Percentiles rank a stretch among this genome's conserved stretches.
phyloP scores from a whole-genome alignment of 805 yeast genomes.

The Jamesozyma gamospora region DNA sequence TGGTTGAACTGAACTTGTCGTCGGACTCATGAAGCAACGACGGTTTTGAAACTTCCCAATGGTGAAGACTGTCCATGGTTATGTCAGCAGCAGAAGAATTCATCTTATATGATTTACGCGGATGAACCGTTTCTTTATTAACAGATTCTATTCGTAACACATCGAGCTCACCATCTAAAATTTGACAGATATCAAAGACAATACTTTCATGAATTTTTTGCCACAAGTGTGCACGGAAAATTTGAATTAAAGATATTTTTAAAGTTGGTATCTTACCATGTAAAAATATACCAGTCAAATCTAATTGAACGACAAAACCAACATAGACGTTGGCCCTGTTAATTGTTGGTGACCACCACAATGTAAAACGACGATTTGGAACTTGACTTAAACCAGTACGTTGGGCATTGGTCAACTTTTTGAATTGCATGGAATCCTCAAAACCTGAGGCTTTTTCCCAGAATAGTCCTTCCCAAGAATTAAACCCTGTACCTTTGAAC shows the following conservation, averaged over 20 bases:
- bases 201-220: conserved; percentile 95
- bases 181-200: conserved; percentile 88
- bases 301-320: conserved; percentile 92
- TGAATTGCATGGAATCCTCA: conserved; percentile 90
- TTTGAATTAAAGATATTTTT: conserved; percentile 89
- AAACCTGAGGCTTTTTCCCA: conserved; percentile 98
- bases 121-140: conserved; percentile 88
- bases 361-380: conserved; percentile 91
- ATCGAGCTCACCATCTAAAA: conserved; percentile 78
- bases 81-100: conserved; percentile 92
- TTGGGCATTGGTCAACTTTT: conserved; percentile 94
- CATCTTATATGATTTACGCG: conserved; percentile 95
- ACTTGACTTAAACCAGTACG: conserved; percentile 94
- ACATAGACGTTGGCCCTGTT: conserved; percentile 96
- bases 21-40: conserved; percentile 64
- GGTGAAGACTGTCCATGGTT: conserved; percentile 58
- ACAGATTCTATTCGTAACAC: conserved; percentile 75
- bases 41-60: conserved; percentile 79
- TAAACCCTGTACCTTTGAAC: conserved; percentile 95
- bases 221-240: conserved; percentile 97
- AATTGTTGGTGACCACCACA: conserved; percentile 99
- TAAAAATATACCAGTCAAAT: conserved; percentile 88
- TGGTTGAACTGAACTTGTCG: conserved; percentile 50
- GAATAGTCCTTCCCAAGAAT: conserved; percentile 95
- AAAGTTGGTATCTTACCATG: conserved; percentile 98